Evolutionary conservation across 192 early-diverging fungal genomes (phyloP), one percentile per base, ranked within the genome.

Genomic region (Coemansia sp.): DNA sequence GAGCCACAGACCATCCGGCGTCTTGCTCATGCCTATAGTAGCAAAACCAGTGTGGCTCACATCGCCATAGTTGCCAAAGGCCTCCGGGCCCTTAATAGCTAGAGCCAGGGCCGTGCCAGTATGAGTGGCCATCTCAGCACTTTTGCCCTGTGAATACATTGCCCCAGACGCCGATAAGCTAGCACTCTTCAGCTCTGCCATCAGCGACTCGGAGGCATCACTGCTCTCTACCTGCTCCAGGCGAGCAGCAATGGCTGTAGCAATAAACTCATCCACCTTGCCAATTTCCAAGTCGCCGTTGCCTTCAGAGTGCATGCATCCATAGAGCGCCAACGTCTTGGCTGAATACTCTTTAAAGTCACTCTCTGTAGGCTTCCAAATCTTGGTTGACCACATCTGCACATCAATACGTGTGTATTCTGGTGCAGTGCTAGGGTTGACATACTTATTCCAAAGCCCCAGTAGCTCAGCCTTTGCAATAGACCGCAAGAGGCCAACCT

Each of bases 401-500:
- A 35, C 37, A 11, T 78, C 76, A 18, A 78, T 23, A 20, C 76
- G 76, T 5, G 76, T 78, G 45, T 78, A 72, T n/a, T 3, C 36
- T 1, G 68, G 2, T 2, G 42, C 18, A 8, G 77, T 74, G 8
- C 60, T 62, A 7, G 68, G 72, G 39, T 76, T 69, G 23, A 76
- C 40, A 40, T 71, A 66, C 20, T 35, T 69, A 61, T 76, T 67
- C 72, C 69, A 76, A 20, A 53, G 62, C 23, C 37, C 61, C 1
- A 84, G 45, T 48, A 84, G 18, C 39, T 69, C 67, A 0, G 45
- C 59, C 31, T 73, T 69, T 46, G 35, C 55, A 11, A 83, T 35
- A n/a, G 3, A 9, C 18, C 42, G 60, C 2, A 79, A 34, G 2
- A 43, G 7, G 1, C 58, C 39, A 9, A 73, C 59, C 26, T 62